A percentile compares a stretch with the other conserved stretches of the same genome.
phyloP scores from a whole-genome alignment of 2,329 filamentous ascomycete species.

The Hymenoscyphus fraxineus region DNA sequence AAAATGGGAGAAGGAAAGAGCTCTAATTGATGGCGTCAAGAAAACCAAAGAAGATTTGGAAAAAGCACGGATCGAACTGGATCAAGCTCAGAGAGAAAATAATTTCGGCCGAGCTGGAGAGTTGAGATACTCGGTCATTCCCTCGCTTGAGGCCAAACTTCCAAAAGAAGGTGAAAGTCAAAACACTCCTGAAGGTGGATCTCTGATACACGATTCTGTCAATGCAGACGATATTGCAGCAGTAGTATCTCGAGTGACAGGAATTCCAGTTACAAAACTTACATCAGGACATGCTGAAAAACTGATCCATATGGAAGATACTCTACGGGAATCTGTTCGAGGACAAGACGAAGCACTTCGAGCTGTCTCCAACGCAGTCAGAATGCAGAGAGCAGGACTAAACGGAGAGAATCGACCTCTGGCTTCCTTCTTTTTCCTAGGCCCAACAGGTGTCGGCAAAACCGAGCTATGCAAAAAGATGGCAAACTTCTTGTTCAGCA shows the following conservation, averaged over 20 bases:
- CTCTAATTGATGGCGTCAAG: constrained; percentile 83
- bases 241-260: constrained; percentile 86
- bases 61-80: constrained; percentile 76
- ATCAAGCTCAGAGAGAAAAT: constrained; percentile 80
- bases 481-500: constrained; percentile 88
- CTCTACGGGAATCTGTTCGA: constrained; percentile 74
- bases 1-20: constrained; percentile 86
- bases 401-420: constrained; percentile 88
- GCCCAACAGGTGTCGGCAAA: constrained; percentile 94
- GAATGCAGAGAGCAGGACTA: constrained; percentile 87
- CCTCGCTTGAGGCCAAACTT: constrained; percentile 71
- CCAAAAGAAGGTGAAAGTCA: constrained; percentile 62
- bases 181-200: constrained; percentile 37
- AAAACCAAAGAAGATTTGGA: constrained; percentile 85
- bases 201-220: constrained; percentile 88
- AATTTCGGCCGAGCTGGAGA: constrained; percentile 91
- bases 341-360: constrained; percentile 93
- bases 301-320: constrained; percentile 92
- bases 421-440: constrained; percentile 96
- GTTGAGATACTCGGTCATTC: constrained; percentile 83
- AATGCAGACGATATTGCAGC: constrained; percentile 89
- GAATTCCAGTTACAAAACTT: constrained; percentile 87
- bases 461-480: constrained; percentile 97
- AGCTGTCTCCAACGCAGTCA: constrained; percentile 87
- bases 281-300: constrained; percentile 94